These are phyloP conservation scores for Penicillium mononematosum DNA, from an alignment of 495 filamentous ascomycete species.

Conservation along the genomic window DNA sequence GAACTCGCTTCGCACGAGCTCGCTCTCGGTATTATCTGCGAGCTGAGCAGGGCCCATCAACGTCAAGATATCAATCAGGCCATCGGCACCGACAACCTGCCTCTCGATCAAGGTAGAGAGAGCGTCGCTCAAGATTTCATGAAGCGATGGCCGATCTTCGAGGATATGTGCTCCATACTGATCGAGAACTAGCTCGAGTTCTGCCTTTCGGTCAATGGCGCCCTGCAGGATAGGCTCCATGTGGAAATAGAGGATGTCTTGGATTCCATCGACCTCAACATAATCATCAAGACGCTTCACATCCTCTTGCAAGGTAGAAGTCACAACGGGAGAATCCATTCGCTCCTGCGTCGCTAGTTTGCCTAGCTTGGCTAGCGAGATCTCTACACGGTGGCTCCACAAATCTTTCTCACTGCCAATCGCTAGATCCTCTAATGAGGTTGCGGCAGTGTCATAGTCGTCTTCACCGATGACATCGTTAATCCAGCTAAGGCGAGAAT, in stretches of 20 bases:
- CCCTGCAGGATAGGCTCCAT: slow-evolving; percentile 56
- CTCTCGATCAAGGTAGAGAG: slow-evolving; percentile 66
- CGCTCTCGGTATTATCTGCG: slow-evolving; percentile 35
- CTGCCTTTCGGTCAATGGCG: slow-evolving; percentile 76
- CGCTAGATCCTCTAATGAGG: slow-evolving; percentile 64
- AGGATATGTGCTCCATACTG: slow-evolving; percentile 57
- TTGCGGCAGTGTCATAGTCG: slow-evolving; percentile 67
- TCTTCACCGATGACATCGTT: slow-evolving; percentile 77
- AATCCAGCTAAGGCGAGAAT: slow-evolving; percentile 86
- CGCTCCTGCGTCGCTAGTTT: slow-evolving; percentile 59
- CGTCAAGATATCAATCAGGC: slow-evolving; percentile 80
- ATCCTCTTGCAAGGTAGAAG: slow-evolving; percentile 31
- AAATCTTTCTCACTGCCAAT: slow-evolving; percentile 65
- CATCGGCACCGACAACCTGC: slow-evolving; percentile 61
- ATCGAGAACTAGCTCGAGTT: slow-evolving; percentile 69
- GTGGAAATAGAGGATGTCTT: slow-evolving; percentile 67
- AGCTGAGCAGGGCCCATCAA: slow-evolving; percentile 52
- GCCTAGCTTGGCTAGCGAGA: slow-evolving; percentile 83
- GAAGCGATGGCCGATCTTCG: slow-evolving; percentile 61
- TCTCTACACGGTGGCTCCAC: slow-evolving; percentile 86
- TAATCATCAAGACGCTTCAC: slow-evolving; percentile 55
- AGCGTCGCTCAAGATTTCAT: slow-evolving; percentile 60
- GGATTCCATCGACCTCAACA: slow-evolving; percentile 65
- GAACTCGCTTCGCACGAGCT: slow-evolving; percentile 56
- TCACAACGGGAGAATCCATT: slow-evolving; percentile 15